Percentiles rank a stretch among this genome's conserved stretches.
Evolutionary conservation across 352 stramenopile genomes (phyloP).

Genomic region (Phytophthora tentaculata): DNA sequence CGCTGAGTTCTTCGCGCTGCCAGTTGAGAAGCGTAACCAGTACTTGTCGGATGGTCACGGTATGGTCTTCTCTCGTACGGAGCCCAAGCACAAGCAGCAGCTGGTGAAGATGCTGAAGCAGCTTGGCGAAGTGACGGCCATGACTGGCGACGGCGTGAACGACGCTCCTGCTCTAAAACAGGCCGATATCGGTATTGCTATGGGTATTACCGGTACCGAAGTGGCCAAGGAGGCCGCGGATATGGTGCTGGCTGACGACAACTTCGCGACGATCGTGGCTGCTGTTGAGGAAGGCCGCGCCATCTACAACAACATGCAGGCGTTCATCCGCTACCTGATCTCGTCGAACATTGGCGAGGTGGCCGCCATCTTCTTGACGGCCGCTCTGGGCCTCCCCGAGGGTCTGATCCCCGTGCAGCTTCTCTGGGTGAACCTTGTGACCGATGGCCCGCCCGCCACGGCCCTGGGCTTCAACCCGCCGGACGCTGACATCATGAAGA

Average conservation of each 20-base stretch:
- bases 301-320: conserved; percentile 98
- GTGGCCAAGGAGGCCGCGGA: conserved; percentile 98
- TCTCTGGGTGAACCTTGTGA: conserved; percentile 99
- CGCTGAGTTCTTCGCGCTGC: conserved; percentile 95
- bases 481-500: conserved; percentile 97
- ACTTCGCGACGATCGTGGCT: conserved; percentile 99
- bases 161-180: conserved; percentile 98
- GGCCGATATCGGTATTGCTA: conserved; percentile 98
- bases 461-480: conserved; percentile 99
- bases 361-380: conserved; percentile 98
- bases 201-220: conserved; percentile 98
- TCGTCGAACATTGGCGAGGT: conserved; percentile 99
- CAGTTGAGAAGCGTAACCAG: conserved; percentile 91
- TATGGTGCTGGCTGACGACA: conserved; percentile 99
- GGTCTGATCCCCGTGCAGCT: conserved; percentile 98
- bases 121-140: conserved; percentile 94
- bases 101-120: conserved; percentile 96
- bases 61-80: conserved; percentile 97
- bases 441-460: conserved; percentile 98
- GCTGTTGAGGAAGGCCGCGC: conserved; percentile 86
- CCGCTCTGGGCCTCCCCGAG: conserved; percentile 95
- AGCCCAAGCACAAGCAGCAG: conserved; percentile 98
- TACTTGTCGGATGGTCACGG: conserved; percentile 90
- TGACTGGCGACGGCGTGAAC: conserved; percentile 99
- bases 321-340: conserved; percentile 99